Conservation (phyloP, 2,329 filamentous ascomycete genomes). For the Parastagonospora nodorum region DNA sequence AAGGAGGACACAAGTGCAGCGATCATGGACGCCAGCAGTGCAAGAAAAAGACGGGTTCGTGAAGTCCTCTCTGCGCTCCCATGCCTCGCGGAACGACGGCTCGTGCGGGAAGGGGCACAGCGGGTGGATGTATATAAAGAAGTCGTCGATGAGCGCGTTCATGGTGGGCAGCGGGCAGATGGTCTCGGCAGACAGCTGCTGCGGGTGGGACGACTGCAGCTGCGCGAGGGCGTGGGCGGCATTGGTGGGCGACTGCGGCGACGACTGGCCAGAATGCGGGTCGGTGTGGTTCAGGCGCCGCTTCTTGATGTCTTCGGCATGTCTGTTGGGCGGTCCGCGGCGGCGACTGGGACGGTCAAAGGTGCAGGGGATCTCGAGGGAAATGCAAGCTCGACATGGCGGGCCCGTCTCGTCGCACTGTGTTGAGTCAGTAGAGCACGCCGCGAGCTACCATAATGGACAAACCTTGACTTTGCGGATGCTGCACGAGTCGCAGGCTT, state of each 20-base stretch:
- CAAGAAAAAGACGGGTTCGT: conserved; percentile 71
- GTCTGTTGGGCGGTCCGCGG: conserved; percentile 68
- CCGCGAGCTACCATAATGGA: no score
- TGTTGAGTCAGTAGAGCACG: no score
- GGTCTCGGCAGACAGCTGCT: conserved; percentile 63
- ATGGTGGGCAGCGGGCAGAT: conserved; percentile 73
- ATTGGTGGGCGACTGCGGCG: conserved; percentile 58
- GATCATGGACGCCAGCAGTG: conserved; percentile 75
- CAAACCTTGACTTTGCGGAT: conserved; percentile 51
- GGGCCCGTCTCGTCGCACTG: conserved; percentile 71
- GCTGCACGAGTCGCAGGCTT: conserved; percentile 51
- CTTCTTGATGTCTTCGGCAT: conserved; percentile 70
- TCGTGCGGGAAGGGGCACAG: conserved; percentile 79
- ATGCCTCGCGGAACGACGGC: conserved; percentile 73
- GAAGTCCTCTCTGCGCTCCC: conserved; percentile 69
- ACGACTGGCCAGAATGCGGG: conserved; percentile 48
- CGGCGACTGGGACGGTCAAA: conserved; percentile 67
- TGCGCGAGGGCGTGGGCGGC: conserved; percentile 59
- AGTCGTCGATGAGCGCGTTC: conserved; percentile 75
- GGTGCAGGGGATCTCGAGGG: conserved; percentile 70
- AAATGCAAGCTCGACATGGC: conserved; percentile 68
- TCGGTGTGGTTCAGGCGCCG: conserved; percentile 57
- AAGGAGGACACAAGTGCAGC: conserved; percentile 75
- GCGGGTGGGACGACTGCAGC: conserved; percentile 52
- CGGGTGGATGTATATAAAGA: conserved; percentile 82